Base-by-base conservation (phyloP, 2,329 filamentous ascomycete species). In the Fusarium sterilihyphosum region DNA sequence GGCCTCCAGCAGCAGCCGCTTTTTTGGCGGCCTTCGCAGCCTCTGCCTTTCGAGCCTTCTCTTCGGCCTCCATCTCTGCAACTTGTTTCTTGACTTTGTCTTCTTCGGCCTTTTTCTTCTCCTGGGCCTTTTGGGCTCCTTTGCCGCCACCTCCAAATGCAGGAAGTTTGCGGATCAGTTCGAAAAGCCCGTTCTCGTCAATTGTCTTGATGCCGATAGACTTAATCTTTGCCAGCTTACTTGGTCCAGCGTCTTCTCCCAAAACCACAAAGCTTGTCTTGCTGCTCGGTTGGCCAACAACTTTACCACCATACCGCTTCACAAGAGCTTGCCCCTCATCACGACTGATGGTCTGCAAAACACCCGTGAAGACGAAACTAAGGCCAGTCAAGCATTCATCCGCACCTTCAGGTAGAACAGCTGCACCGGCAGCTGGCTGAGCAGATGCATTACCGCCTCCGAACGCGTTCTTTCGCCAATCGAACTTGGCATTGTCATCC, bases 191-290 rank as follows among this genome's bases (percentile, higher is more conserved):
- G 75, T 97, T 90, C 81, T 99, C 97, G 77, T 98, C 92, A 79
- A 99, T 98, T 0, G 95, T 97, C 82, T 95, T 98, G 81, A 98
- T 90, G 1, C 90, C 90, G 77, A 93, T 86, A 26, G 94, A 89
- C 65, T 89, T 88, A 76, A 99, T 98, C 76, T 95, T 98, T 74
- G 92, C 87, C 46, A 99, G 87, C 81, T 99, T 99, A 83, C 93
- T 97, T 2, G 96, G 96, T 1, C 96, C 96, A 31, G 97, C 96
- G 81, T 98, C 96, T 33, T 89, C 89, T 49, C 96, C 96, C 6
- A 99, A 88, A 22, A 99, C 94, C 52, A 99, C 95, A 80, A 94
- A 99, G 79, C 89, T 96, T 2, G 97, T 99, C 83, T 98, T 98
- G 79, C 92, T 93, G 80, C 96, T 98, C 26, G 97, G 96, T 10